These are phyloP conservation scores for Phialophora verrucosa DNA, from an alignment of 2,329 filamentous ascomycete species.

Conservation along the genomic window DNA sequence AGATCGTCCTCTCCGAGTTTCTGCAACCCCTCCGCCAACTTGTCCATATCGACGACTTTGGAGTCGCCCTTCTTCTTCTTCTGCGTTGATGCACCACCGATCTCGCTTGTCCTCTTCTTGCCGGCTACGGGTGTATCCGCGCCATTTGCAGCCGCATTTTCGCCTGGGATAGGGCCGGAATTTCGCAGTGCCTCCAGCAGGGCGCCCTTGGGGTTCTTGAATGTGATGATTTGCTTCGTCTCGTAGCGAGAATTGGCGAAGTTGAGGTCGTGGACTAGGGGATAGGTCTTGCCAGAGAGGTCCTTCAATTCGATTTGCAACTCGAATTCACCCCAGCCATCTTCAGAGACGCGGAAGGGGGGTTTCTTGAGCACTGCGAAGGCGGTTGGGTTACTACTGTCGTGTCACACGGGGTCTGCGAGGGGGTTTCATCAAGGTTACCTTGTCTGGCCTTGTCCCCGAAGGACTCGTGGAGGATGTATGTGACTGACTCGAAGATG, in stretches of 20 bases:
- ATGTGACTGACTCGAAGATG: constrained; percentile 89
- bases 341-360: constrained; percentile 87
- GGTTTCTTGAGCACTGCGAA: constrained; percentile 74
- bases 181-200: constrained; percentile 79
- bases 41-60: constrained; percentile 83
- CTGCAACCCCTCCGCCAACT: constrained; percentile 88
- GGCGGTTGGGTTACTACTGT: not conserved
- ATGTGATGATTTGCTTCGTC: constrained; percentile 76
- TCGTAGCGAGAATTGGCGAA: constrained; percentile 84
- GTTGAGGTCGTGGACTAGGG: constrained; percentile 87
- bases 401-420: constrained; percentile 33
- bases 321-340: constrained; percentile 99
- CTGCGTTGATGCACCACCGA: constrained; percentile 62
- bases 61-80: constrained; percentile 75
- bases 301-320: constrained; percentile 84
- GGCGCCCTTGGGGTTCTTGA: constrained; percentile 78
- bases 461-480: constrained; percentile 93
- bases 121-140: constrained; percentile 56
- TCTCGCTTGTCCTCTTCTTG: constrained; percentile 59
- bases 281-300: constrained; percentile 79
- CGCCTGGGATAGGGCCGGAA: constrained; percentile 81
- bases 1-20: constrained; percentile 92
- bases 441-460: constrained; percentile 79
- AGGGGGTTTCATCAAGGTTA: constrained; percentile 54
- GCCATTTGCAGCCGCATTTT: constrained; percentile 59